Evolutionary conservation across 73 alveolate species (phyloP), one percentile per base, ranked within the genome.

Genomic region (Paramecium tetraurelia): DNA sequence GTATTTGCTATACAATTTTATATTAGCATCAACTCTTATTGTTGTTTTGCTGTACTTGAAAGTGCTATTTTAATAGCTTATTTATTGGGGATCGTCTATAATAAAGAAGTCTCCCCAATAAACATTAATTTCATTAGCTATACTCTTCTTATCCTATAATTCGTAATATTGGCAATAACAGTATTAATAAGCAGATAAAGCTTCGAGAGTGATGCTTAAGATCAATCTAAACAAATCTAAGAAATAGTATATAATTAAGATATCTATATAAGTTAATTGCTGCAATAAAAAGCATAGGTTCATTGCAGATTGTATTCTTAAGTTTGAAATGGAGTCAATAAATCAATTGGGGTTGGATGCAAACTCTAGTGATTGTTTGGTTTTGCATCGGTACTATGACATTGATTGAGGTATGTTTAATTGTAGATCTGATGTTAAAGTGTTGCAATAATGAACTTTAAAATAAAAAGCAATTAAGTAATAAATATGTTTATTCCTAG

Each of bases 221-320:
- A 76, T 6, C 22, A 76, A 36, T 24, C 63, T 7, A 36, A 76
- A 76, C 40, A 76, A 76, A 76, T 76, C 12, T 76, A 76, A 76
- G 89, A 76, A 18, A 76, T 76, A 35, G 89, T 70, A 70, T 6
- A 21, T 48, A 35, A 76, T 21, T n/a, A 41, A 14, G 21, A 14
- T 6, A 41, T 16, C 24, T 48, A n/a, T 41, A 16, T 43, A 20
- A 76, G 89, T 43, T 76, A 21, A 21, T 76, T 10, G 38, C 63
- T 40, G 89, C 89, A 20, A 35, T 76, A 24, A 76, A 76, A 76
- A 76, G 89, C 41, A 76, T 76, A 20, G 89, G 71, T n/a, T 18
- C 71, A 20, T 76, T 76, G 27, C n/a, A 76, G 27, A 41, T 76
- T 16, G 89, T 76, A 20, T 76, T 76, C 20, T 18, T 76, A 27